Evolutionary conservation across 176 grass and related monocot genomes (phyloP).

Genomic region (Phragmites australis): DNA sequence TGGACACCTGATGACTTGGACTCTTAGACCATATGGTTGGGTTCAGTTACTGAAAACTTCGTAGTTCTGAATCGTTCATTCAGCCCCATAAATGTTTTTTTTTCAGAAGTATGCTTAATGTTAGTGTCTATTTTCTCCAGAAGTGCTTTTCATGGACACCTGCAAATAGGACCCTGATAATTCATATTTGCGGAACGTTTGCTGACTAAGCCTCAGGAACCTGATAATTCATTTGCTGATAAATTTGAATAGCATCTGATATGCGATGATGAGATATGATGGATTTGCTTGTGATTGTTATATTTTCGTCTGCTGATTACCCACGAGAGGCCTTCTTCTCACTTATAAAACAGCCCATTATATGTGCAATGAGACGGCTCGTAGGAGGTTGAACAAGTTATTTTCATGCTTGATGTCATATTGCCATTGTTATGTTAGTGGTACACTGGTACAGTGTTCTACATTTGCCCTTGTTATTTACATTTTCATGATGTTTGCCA

Average conservation of each 20-base stretch:
- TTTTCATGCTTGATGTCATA: background rate
- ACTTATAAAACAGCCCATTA: background rate
- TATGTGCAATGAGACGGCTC: background rate
- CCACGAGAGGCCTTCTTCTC: background rate
- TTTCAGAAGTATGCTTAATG: background rate
- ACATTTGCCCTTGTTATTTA: background rate
- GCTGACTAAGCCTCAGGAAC: background rate
- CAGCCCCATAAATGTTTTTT: background rate
- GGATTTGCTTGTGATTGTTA: too few species aligned
- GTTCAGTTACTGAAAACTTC: background rate
- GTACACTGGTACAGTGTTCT: background rate
- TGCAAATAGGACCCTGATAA: background rate
- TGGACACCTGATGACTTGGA: background rate
- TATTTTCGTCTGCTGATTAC: background rate
- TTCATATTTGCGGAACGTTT: background rate
- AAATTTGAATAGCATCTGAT: background rate
- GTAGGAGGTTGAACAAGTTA: background rate
- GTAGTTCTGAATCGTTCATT: background rate
- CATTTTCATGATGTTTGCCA: background rate
- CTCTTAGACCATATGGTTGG: background rate
- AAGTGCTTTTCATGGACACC: background rate
- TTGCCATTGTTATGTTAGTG: background rate
- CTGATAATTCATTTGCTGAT: slow-evolving; percentile 15
- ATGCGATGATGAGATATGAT: background rate
- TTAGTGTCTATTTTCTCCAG: background rate